phyloP scores from a whole-genome alignment of 2,329 filamentous ascomycete species.

The Penicillium sp. region DNA sequence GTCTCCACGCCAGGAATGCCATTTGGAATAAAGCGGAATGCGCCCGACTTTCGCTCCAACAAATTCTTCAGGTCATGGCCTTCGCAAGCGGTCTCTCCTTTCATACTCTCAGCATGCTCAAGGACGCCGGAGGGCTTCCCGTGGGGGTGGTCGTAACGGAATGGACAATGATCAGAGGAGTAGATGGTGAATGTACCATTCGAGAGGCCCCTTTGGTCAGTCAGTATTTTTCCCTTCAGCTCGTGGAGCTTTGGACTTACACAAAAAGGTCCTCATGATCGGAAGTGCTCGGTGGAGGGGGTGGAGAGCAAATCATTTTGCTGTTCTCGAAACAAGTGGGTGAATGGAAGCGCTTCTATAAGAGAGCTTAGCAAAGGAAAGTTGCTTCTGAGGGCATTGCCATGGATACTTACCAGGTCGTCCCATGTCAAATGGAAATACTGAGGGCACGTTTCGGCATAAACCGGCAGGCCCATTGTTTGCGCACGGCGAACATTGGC shows the following conservation, averaged over 20 bases:
- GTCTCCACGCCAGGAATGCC: conserved; percentile 47
- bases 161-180: conserved; percentile 50
- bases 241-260: not conserved
- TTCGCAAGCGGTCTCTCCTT: conserved; percentile 4
- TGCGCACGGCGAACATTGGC: conserved; percentile 52
- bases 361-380: not conserved
- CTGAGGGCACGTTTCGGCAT: conserved; percentile 59
- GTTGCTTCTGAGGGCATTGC: not conserved
- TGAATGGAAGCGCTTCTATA: conserved; percentile 11
- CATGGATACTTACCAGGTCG: conserved; percentile 3
- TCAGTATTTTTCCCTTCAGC: not conserved
- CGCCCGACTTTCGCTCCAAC: conserved; percentile 29
- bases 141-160: conserved; percentile 21
- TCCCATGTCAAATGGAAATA: conserved; percentile 55
- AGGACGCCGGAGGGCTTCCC: conserved; percentile 7
- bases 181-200: conserved; percentile 57
- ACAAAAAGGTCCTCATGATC: conserved; percentile 12
- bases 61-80: conserved; percentile 4
- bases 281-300: conserved; percentile 4
- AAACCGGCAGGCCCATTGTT: conserved; percentile 51
- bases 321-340: conserved; percentile 13
- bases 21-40: conserved; percentile 46
- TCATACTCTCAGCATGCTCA: conserved; percentile 8
- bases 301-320: conserved; percentile 15
- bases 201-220: conserved; percentile 37